Evolutionary conservation across 768 basidiomycete genomes (phyloP), one percentile per base, ranked within the genome.

Genomic region (Nevesoporus exiguus): DNA sequence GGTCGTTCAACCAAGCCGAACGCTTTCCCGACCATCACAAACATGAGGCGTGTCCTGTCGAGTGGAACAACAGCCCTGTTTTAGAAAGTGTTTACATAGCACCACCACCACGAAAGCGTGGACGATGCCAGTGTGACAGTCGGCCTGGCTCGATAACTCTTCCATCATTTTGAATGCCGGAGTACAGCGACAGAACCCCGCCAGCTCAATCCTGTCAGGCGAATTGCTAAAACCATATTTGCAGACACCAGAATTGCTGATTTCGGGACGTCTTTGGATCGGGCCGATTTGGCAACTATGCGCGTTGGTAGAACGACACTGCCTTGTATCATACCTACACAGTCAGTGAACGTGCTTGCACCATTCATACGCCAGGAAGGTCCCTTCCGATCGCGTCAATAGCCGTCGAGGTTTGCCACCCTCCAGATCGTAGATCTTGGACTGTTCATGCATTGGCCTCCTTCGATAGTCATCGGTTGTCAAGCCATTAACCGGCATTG

Each of bases 401-500:
- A 31, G 33, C 14, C 15, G 40, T 34, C 13, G 11, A 29, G 6
- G 21, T 30, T 21, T 24, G 34, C 44, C 59, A 31, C 41, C 22
- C 21, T 30, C 36, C 17, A 15, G 22, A 47, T 56, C 47, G 13
- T 7, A 41, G 34, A 50, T 49, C 41, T 15, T 21, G 33, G 29
- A 15, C 15, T 44, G 22, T 29, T 25, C 2, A 2, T 13, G 1
- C 25, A 27, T 48, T 34, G 24, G 37, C 31, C 30, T n/a, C 45
- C 42, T 25, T 44, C 22, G 42, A 58, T 3, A 19, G 17, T 36
- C 25, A 8, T 24, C 55, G 63, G 64, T 40, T 1, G 56, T 7
- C 49, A 45, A 45, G 9, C 61, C 64, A 56, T 34, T 22, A 1
- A 0, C 59, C 58, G 60, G 36, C n/a, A 6, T 5, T 33, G 15